Percentiles rank a stretch among this genome's conserved stretches.
Conservation (phyloP, 2,329 filamentous ascomycete genomes). For the Coniochaeta ligniaria region DNA sequence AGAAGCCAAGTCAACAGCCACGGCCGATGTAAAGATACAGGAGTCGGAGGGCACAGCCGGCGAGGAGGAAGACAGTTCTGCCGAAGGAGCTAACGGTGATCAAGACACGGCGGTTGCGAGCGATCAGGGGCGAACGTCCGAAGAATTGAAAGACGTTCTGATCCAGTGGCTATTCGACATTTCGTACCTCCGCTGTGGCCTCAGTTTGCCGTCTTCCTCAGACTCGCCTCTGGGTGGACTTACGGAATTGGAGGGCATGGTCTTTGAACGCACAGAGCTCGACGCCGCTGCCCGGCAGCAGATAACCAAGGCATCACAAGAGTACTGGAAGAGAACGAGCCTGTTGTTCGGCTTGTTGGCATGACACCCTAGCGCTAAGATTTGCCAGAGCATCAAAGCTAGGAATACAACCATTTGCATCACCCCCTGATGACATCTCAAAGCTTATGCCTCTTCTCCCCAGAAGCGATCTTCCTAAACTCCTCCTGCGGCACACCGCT, state of each 20-base stretch:
- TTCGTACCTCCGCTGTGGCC: slow-evolving; percentile 37
- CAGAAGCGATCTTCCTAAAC: slow-evolving; percentile 76
- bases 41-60: slow-evolving; percentile 9
- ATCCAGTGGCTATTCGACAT: slow-evolving; percentile 59
- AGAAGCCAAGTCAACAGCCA: slow-evolving; percentile 7
- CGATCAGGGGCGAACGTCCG: slow-evolving; percentile 4
- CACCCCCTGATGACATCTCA: slow-evolving; percentile 29
- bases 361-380: slow-evolving; percentile 17
- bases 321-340: slow-evolving; percentile 79
- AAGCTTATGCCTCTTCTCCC: slow-evolving; percentile 92
- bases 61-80: slow-evolving; percentile 5
- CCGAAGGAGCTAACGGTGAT: slow-evolving; percentile 6
- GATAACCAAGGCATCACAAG: slow-evolving; percentile 56
- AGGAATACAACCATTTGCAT: slow-evolving; percentile 1
- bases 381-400: background rate
- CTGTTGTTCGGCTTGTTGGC: slow-evolving; percentile 74
- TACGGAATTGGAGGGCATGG: slow-evolving; percentile 35
- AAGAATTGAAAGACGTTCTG: slow-evolving; percentile 37
- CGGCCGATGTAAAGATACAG: slow-evolving; percentile 10
- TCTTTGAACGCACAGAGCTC: slow-evolving; percentile 38
- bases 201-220: slow-evolving; percentile 23
- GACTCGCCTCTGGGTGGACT: slow-evolving; percentile 21
- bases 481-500: slow-evolving; percentile 79
- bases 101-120: background rate
- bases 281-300: slow-evolving; percentile 42